phyloP scores from a whole-genome alignment of 1,284 basidiomycete genomes.

The Apiotrichum brassicae region DNA sequence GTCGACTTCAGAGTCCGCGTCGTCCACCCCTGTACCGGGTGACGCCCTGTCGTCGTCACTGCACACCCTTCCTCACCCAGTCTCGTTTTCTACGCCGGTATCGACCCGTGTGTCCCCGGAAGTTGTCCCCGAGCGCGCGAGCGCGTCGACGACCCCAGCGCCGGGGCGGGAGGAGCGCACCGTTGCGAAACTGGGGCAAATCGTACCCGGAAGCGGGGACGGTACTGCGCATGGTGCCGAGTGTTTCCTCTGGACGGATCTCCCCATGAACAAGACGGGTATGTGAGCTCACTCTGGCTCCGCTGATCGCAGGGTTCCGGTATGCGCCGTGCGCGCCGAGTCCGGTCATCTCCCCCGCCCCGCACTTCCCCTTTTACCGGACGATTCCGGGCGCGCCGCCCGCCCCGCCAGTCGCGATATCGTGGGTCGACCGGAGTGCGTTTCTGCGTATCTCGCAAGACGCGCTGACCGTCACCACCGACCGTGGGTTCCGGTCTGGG shows the following conservation, averaged over 20 bases:
- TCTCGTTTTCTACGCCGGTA: not conserved
- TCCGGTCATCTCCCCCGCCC: conserved; percentile 30
- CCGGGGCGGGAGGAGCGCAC: conserved; percentile 14
- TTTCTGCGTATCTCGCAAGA: conserved; percentile 72
- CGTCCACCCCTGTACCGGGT: not conserved
- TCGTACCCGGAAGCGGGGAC: conserved; percentile 35
- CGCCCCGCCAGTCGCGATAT: conserved; percentile 41
- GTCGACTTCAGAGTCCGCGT: not conserved
- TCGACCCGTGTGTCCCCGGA: not conserved
- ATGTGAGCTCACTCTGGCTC: not conserved
- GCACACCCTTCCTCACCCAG: too few relatives aligned
- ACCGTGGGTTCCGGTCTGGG: conserved; percentile 84
- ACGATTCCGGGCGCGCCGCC: conserved; percentile 36
- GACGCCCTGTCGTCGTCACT: not conserved
- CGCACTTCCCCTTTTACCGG: conserved; percentile 40
- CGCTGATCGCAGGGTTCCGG: conserved; percentile 36
- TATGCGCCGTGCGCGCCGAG: conserved; percentile 49
- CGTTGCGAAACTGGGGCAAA: conserved; percentile 15
- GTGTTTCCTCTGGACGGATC: conserved; percentile 42
- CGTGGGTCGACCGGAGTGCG: conserved; percentile 51
- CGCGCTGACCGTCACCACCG: conserved; percentile 68
- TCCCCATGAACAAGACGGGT: conserved; percentile 44
- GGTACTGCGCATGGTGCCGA: conserved; percentile 36
- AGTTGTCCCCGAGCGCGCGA: not conserved
- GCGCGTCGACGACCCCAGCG: conserved; percentile 18